A percentile compares a stretch with the other conserved stretches of the same genome.
Conservation (phyloP, 78 protist species). For the Thecamonas trahens region DNA sequence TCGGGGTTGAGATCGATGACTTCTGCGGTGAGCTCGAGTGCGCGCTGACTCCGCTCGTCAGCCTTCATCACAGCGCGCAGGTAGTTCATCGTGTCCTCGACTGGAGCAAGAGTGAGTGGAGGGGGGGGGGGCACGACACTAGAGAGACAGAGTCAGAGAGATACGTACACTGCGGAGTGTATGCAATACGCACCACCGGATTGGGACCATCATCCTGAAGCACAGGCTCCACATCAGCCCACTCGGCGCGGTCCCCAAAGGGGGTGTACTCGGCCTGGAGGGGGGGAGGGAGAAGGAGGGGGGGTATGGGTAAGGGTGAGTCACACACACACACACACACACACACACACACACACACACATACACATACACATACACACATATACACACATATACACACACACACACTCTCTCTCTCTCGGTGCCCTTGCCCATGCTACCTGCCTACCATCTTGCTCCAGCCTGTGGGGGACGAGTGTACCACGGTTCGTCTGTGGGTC, state of each 20-base stretch:
- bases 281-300: no score
- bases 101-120: slow-evolving; percentile 21
- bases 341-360: no score
- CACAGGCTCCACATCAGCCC: slow-evolving; percentile 76
- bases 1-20: slow-evolving; percentile 49
- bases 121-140: not conserved
- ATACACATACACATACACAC: no score
- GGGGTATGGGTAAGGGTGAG: no score
- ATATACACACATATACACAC: no score
- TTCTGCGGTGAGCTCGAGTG: slow-evolving; percentile 53
- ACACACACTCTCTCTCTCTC: not conserved
- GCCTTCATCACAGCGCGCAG: slow-evolving; percentile 67
- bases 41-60: slow-evolving; percentile 56
- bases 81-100: slow-evolving; percentile 67
- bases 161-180: slow-evolving; percentile 46
- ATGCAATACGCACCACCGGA: slow-evolving; percentile 74
- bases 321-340: no score
- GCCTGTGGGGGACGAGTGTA: no score
- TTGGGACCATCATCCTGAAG: slow-evolving; percentile 74
- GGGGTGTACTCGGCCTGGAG: slow-evolving; percentile 15
- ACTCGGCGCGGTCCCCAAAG: slow-evolving; percentile 49
- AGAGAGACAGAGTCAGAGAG: not conserved
- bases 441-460: no score
- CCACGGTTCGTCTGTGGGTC: no score
- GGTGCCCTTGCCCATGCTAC: no score